Percentiles rank a stretch among this genome's conserved stretches.
phyloP scores from a whole-genome alignment of 1,139 yeast species.

The Lodderomyces oxycetoniae region DNA sequence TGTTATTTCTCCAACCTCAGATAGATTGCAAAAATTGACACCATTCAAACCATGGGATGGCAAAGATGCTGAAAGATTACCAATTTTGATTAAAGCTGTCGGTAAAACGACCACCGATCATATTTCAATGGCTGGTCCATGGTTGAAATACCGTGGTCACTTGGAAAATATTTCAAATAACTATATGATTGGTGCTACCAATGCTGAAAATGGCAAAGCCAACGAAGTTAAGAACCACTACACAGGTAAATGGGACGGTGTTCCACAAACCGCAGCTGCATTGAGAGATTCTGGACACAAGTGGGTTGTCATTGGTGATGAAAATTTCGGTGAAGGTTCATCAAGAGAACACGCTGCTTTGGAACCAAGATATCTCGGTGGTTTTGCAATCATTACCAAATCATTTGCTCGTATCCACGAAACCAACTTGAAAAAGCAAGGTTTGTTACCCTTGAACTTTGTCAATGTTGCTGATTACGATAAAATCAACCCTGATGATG shows the following conservation, averaged over 20 bases:
- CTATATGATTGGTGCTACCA: slow-evolving; percentile 99
- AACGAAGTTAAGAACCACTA: slow-evolving; percentile 84
- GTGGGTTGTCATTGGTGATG: slow-evolving; percentile 99
- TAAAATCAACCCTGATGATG: slow-evolving; percentile 87
- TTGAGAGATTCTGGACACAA: slow-evolving; percentile 89
- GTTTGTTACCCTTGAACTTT: slow-evolving; percentile 87
- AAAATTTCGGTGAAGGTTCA: slow-evolving; percentile 99
- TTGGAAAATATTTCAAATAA: slow-evolving; percentile 97
- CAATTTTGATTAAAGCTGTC: slow-evolving; percentile 91
- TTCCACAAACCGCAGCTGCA: slow-evolving; percentile 92
- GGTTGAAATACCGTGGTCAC: slow-evolving; percentile 99
- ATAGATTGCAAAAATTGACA: slow-evolving; percentile 48
- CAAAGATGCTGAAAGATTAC: slow-evolving; percentile 83
- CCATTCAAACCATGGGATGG: slow-evolving; percentile 81
- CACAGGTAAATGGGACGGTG: slow-evolving; percentile 92
- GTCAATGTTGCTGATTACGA: slow-evolving; percentile 87
- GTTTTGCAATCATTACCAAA: slow-evolving; percentile 92
- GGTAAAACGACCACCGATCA: slow-evolving; percentile 99
- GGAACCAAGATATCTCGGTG: slow-evolving; percentile 99
- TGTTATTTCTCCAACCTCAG: slow-evolving; percentile 76
- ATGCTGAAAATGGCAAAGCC: slow-evolving; percentile 94
- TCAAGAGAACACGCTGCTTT: slow-evolving; percentile 99
- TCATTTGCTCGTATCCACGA: slow-evolving; percentile 93
- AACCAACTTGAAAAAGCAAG: slow-evolving; percentile 50
- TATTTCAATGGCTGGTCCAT: slow-evolving; percentile 99